Percentiles rank a stretch among this genome's conserved stretches.
These are phyloP conservation scores for Galeopsis tetrahit DNA, from an alignment of 257 asterid genomes.

Conservation along the genomic window DNA sequence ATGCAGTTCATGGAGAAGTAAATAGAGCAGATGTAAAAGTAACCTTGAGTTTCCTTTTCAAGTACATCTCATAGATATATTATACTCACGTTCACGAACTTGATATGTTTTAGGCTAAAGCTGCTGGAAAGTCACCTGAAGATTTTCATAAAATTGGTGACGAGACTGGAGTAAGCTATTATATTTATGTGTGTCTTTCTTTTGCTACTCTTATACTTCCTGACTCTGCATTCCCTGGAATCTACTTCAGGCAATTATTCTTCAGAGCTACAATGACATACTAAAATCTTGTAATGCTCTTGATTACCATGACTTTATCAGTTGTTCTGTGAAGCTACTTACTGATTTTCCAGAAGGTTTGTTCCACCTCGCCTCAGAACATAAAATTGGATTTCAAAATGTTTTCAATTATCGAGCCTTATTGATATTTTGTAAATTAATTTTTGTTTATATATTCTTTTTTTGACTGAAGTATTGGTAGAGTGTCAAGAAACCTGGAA, in stretches of 20 bases:
- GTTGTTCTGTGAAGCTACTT: constrained; percentile 78
- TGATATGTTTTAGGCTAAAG: constrained; percentile 73
- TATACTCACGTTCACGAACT: constrained; percentile 28
- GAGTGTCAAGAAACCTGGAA: constrained; percentile 85
- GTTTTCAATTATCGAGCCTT: constrained; percentile 32
- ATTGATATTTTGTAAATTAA: constrained; percentile 26
- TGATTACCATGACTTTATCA: constrained; percentile 94
- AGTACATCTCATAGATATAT: constrained; percentile 29
- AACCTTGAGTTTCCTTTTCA: constrained; percentile 1
- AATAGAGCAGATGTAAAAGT: constrained; percentile 22
- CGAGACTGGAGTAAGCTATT: constrained; percentile 74
- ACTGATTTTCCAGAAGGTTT: constrained; percentile 91
- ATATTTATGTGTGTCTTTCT: constrained; percentile 22
- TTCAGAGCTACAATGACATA: constrained; percentile 68
- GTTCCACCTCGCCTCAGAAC: constrained; percentile 30
- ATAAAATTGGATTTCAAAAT: constrained; percentile 20
- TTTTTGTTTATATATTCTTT: neutral
- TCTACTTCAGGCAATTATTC: constrained; percentile 77
- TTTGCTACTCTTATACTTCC: constrained; percentile 26
- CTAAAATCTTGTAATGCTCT: constrained; percentile 91
- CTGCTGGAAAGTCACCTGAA: constrained; percentile 83
- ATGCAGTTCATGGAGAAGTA: constrained; percentile 15
- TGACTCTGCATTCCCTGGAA: constrained; percentile 35
- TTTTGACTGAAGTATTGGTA: constrained; percentile 54
- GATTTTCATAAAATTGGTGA: constrained; percentile 64